These are phyloP conservation scores for Eucalyptus polybractea DNA, from an alignment of 345 rosid species.

Conservation along the genomic window DNA sequence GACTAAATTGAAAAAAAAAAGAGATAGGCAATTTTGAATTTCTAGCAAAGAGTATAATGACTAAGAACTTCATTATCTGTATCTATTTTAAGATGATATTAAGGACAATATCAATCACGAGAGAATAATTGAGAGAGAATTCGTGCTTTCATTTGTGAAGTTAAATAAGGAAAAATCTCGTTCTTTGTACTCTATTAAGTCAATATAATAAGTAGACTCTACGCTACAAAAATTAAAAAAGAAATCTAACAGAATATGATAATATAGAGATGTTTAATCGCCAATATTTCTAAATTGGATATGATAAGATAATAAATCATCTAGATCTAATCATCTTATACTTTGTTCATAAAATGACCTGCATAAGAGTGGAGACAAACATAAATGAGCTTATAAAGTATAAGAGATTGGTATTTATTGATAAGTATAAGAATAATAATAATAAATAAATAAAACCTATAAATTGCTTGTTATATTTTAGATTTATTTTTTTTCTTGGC, in stretches of 20 bases:
- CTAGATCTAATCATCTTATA: too few relatives aligned
- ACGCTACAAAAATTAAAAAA: not conserved
- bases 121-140: not conserved
- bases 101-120: not conserved
- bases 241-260: not conserved
- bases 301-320: not conserved
- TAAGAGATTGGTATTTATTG: not conserved
- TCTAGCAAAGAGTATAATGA: too few relatives aligned
- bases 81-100: too few relatives aligned
- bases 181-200: too few relatives aligned
- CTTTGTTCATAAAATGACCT: not conserved
- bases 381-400: not conserved
- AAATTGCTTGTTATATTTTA: not conserved
- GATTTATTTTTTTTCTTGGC: not conserved
- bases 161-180: not conserved
- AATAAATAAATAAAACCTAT: too few relatives aligned
- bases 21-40: too few relatives aligned
- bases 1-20: not conserved
- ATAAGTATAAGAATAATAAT: not conserved
- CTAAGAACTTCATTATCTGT: too few relatives aligned
- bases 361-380: not conserved
- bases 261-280: too few relatives aligned
- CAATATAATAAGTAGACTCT: not conserved
- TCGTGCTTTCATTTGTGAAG: not conserved
- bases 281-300: not conserved